Evolutionary conservation across 768 basidiomycete species (phyloP).

Genomic region (Rhizopogon vulgaris): DNA sequence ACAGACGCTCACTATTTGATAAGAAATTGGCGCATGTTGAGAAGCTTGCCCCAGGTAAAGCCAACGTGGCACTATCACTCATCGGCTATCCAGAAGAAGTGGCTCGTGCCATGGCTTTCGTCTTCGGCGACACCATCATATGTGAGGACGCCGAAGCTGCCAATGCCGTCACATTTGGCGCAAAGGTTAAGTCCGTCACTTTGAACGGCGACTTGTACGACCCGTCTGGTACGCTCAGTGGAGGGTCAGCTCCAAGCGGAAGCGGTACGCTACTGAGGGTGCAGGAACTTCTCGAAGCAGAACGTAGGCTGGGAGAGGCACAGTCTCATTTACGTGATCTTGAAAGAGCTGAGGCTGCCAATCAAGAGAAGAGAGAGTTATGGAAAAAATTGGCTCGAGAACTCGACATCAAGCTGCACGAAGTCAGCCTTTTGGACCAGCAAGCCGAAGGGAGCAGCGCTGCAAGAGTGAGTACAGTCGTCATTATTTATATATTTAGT

Average conservation of each 20-base stretch:
- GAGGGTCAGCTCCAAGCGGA: constrained; percentile 78
- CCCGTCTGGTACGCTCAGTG: constrained; percentile 88
- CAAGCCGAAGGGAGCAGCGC: constrained; percentile 89
- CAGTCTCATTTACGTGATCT: constrained; percentile 41
- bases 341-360: constrained; percentile 48
- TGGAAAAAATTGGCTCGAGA: constrained; percentile 62
- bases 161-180: constrained; percentile 78
- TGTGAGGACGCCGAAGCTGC: constrained; percentile 87
- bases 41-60: constrained; percentile 71
- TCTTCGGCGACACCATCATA: constrained; percentile 90
- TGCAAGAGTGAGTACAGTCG: constrained; percentile 53
- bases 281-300: constrained; percentile 72
- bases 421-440: constrained; percentile 72
- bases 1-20: not conserved
- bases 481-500: not conserved
- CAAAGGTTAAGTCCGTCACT: constrained; percentile 76
- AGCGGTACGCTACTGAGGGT: constrained; percentile 75
- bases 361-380: constrained; percentile 45
- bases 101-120: constrained; percentile 83
- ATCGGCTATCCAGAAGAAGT: constrained; percentile 80
- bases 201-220: constrained; percentile 95
- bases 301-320: constrained; percentile 49
- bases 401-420: constrained; percentile 86
- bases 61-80: constrained; percentile 81
- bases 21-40: constrained; percentile 77